Evolutionary conservation across 805 yeast species (phyloP).

Genomic region (Blastobotrys americana): DNA sequence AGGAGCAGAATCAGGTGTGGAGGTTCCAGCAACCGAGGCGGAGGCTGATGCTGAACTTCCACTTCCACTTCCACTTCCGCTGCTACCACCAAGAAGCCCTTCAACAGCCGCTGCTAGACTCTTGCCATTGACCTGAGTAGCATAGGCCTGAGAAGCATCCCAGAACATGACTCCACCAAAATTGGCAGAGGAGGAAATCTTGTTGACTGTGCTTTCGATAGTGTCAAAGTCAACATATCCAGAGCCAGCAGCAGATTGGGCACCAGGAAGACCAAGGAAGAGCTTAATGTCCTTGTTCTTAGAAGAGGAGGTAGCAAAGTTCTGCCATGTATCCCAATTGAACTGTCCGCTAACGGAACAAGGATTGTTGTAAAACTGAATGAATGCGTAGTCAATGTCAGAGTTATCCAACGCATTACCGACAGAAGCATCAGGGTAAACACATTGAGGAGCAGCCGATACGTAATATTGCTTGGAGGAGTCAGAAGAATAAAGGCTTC

Average conservation of each 20-base stretch:
- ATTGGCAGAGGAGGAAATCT: conserved; percentile 24
- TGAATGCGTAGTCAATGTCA: conserved; percentile 69
- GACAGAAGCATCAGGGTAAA: conserved; percentile 67
- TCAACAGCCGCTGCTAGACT: conserved; percentile 41
- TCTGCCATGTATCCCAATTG: conserved; percentile 68
- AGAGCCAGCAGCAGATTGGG: conserved; percentile 43
- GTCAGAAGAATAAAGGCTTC: conserved; percentile 35
- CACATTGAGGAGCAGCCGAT: conserved; percentile 92
- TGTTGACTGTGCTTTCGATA: conserved; percentile 19
- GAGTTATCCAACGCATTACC: conserved; percentile 63
- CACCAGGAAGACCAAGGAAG: conserved; percentile 70
- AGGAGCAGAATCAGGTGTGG: conserved; percentile 15
- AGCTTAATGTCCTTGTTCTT: conserved; percentile 65
- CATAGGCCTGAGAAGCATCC: conserved; percentile 65
- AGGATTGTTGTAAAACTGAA: conserved; percentile 86
- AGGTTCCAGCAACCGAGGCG: conserved; percentile 15
- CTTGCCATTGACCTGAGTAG: conserved; percentile 41
- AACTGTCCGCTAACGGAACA: conserved; percentile 48
- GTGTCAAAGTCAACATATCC: conserved; percentile 45
- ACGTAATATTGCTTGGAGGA: conserved; percentile 59
- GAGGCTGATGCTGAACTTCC: conserved; percentile 4
- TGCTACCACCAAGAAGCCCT: conserved; percentile 31
- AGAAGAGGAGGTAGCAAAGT: conserved; percentile 49
- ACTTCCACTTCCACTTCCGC: conserved; percentile 10
- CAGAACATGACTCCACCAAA: conserved; percentile 77